Evolutionary conservation across 2,329 filamentous ascomycete genomes (phyloP), one percentile per base, ranked within the genome.

Genomic region (Exophiala aquamarina): DNA sequence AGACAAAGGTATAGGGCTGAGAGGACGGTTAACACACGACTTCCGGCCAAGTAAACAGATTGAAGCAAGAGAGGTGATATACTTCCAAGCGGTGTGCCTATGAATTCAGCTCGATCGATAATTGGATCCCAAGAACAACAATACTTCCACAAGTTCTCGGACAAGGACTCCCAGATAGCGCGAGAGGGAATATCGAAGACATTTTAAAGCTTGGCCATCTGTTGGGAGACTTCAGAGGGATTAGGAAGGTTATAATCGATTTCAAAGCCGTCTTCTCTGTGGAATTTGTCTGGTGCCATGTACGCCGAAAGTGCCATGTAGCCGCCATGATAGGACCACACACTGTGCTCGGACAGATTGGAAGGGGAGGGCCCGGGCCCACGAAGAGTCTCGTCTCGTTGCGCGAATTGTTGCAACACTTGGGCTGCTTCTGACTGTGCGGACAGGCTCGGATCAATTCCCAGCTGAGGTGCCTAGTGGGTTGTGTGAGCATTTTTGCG

Each of bases 61-160:
- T 72, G 67, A 18, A 70, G 55, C 17, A 65, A 55, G 9, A 65
- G 47, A 3, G 63, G 57, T 2, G 63, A 65, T 10, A 39, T 7
- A 6, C 15, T 14, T 11, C 31, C 43, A 11, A 26, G 21, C 18
- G 17, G 10, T n/a, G 3, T 28, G 4, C 21, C 34, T 3, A 40
- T 33, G 17, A 46, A 14, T 13, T 46, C 34, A 13, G 43, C 39
- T 39, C 43, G 64, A 29, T 71, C 66, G 4, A 71, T 63, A 17
- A 71, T 64, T 2, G 69, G 69, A 1, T 67, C 69, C 69, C 69
- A 72, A 7, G 67, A 65, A 31, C 65, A 64, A 43, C 69, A 71
- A 28, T 66, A 64, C 23, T 59, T 63, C 59, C 66, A 67, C 35
- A 71, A 72, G 6, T 63, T 63, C n/a, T 69, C 60, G 45, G 71